phyloP scores from a whole-genome alignment of 306 rosid genomes.

The Castanea sativa region DNA sequence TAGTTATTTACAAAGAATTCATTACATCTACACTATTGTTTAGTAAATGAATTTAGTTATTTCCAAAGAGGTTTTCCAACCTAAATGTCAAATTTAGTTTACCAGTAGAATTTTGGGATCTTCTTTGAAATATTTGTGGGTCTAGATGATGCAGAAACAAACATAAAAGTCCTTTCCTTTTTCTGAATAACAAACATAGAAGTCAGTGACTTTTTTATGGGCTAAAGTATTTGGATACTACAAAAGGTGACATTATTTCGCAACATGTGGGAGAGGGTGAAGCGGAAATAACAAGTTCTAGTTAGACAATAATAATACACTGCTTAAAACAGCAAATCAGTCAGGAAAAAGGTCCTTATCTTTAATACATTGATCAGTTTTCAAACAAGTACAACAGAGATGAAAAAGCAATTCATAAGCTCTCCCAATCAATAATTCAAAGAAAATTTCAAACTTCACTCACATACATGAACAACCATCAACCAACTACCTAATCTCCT shows the following conservation, averaged over 20 bases:
- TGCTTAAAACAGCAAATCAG: no score
- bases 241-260: neutral
- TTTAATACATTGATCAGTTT: neutral
- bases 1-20: neutral
- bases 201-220: no score
- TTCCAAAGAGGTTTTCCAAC: neutral
- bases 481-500: neutral
- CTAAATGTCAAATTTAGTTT: neutral
- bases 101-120: neutral
- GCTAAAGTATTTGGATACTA: neutral
- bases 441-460: conserved; percentile 6
- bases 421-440: neutral
- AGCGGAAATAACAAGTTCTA: neutral
- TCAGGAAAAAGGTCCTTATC: neutral
- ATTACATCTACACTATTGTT: neutral
- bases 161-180: neutral
- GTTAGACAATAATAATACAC: neutral
- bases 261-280: neutral
- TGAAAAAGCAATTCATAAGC: neutral
- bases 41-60: neutral
- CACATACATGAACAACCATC: neutral
- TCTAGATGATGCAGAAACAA: neutral
- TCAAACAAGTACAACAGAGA: neutral
- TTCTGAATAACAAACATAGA: no score
- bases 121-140: neutral